Evolutionary conservation across 1,139 yeast genomes (phyloP).

Genomic region (Diutina ranongensis): DNA sequence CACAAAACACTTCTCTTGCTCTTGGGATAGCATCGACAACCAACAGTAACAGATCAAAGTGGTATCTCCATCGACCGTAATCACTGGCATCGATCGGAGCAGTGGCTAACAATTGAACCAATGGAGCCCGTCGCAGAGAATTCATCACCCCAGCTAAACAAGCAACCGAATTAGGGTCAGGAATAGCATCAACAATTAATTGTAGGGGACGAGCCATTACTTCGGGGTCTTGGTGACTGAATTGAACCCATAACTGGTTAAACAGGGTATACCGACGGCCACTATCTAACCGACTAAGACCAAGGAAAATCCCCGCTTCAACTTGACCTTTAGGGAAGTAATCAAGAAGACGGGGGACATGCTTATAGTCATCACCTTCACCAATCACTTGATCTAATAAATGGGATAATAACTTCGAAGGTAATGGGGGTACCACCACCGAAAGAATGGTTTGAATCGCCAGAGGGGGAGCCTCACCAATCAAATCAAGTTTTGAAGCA

Average conservation of each 20-base stretch:
- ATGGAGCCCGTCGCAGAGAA: background rate
- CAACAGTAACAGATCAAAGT: conserved; percentile 1
- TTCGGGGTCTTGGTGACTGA: background rate
- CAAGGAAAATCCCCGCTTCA: conserved; percentile 4
- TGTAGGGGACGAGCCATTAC: conserved; percentile 5
- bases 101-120: background rate
- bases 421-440: conserved; percentile 3
- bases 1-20: conserved; percentile 1
- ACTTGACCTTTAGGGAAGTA: conserved; percentile 1
- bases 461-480: background rate
- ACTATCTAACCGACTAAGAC: background rate
- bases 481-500: background rate
- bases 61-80: conserved; percentile 3
- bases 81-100: background rate
- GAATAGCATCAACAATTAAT: background rate
- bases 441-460: background rate
- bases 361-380: background rate
- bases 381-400: background rate
- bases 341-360: background rate
- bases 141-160: background rate
- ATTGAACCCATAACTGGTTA: background rate
- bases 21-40: background rate
- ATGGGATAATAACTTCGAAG: background rate
- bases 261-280: background rate
- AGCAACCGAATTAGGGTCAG: background rate